Conservation (phyloP, 805 yeast genomes). For the Lachancea thermotolerans region DNA sequence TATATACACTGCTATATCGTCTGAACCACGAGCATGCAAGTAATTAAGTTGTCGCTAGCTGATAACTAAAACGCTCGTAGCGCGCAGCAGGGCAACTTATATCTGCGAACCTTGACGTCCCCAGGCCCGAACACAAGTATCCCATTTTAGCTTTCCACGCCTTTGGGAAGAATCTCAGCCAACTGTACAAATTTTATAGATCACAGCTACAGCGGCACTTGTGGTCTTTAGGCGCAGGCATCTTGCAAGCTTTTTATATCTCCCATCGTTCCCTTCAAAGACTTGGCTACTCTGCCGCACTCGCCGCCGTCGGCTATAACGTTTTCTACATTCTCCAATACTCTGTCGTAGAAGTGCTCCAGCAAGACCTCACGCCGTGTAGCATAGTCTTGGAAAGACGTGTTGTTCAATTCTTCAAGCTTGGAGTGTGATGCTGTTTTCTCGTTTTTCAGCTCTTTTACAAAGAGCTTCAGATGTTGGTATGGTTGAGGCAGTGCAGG, state of each 20-base stretch:
- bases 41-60: no score
- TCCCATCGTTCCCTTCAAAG: conserved; percentile 8
- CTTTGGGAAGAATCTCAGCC: no score
- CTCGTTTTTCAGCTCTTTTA: conserved; percentile 31
- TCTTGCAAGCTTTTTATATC: background rate
- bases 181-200: no score
- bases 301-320: conserved; percentile 68
- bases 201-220: no score
- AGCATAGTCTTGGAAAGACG: conserved; percentile 54
- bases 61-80: no score
- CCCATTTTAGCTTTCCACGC: no score
- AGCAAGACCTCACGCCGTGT: conserved; percentile 46
- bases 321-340: conserved; percentile 43
- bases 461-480: conserved; percentile 54
- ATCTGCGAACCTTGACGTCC: no score
- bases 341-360: conserved; percentile 45
- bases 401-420: conserved; percentile 34
- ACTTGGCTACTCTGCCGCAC: conserved; percentile 46
- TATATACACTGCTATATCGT: background rate
- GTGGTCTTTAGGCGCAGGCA: background rate
- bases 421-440: background rate
- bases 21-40: no score
- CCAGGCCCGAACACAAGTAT: no score
- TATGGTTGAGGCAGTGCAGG: conserved; percentile 58
- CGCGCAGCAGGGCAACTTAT: no score